Evolutionary conservation across 1,284 basidiomycete genomes (phyloP).

Genomic region (Mycena sp.): DNA sequence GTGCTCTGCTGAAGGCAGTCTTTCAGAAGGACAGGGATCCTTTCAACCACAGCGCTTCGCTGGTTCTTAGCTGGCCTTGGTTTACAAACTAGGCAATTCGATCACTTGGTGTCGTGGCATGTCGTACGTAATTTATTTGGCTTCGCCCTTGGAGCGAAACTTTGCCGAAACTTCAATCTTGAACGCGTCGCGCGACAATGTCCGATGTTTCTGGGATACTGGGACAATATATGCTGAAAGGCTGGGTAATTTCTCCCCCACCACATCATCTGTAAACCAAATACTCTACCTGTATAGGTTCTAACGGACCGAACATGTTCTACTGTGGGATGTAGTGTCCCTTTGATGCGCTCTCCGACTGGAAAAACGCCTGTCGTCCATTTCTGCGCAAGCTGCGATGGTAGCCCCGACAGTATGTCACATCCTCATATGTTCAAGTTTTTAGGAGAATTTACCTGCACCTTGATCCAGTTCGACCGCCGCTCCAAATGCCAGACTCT

Average conservation of each 20-base stretch:
- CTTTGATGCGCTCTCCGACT: slow-evolving; percentile 73
- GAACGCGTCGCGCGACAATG: too few species aligned
- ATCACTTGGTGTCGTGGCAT: slow-evolving; percentile 20
- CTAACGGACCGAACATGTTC: slow-evolving; percentile 73
- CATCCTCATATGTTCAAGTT: background rate
- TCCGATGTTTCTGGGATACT: slow-evolving; percentile 66
- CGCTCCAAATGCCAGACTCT: slow-evolving; percentile 1
- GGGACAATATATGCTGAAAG: slow-evolving; percentile 78
- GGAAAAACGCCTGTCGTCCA: slow-evolving; percentile 54
- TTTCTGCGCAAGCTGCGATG: slow-evolving; percentile 73
- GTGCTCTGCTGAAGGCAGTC: too few species aligned
- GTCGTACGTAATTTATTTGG: background rate
- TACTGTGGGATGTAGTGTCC: slow-evolving; percentile 64
- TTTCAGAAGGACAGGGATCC: too few species aligned
- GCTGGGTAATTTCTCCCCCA: slow-evolving; percentile 65
- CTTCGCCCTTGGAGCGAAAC: background rate
- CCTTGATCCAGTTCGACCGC: background rate
- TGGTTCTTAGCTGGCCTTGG: background rate
- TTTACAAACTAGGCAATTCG: slow-evolving; percentile 1
- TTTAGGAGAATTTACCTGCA: background rate
- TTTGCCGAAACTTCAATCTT: background rate
- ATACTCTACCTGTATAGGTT: slow-evolving; percentile 51
- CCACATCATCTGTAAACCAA: slow-evolving; percentile 4
- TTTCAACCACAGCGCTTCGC: too few species aligned
- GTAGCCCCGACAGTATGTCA: slow-evolving; percentile 43